Evolutionary conservation across 768 basidiomycete genomes (phyloP).

Genomic region (Rubroboletus satanas): DNA sequence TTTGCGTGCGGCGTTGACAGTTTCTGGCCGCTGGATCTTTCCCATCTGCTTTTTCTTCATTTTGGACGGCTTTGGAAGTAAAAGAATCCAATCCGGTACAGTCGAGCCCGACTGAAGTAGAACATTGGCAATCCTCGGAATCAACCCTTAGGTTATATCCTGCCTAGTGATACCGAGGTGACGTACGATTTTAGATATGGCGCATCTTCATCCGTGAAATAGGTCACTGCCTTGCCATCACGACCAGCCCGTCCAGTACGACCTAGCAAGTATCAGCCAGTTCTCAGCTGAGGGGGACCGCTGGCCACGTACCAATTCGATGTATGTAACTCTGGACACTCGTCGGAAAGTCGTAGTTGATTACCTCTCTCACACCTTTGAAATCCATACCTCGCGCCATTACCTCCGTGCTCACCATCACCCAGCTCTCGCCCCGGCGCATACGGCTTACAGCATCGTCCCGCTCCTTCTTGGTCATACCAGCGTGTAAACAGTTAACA

Average conservation of each 20-base stretch:
- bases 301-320: conserved; percentile 64
- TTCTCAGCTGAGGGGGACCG: neutral
- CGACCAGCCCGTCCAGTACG: conserved; percentile 93
- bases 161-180: neutral
- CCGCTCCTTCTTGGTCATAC: conserved; percentile 81
- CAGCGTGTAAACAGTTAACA: conserved; percentile 89
- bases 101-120: conserved; percentile 85
- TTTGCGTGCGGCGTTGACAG: conserved; percentile 64
- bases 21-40: conserved; percentile 74
- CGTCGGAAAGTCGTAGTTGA: conserved; percentile 97
- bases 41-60: conserved; percentile 83
- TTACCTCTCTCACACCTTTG: conserved; percentile 87
- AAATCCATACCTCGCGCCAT: conserved; percentile 99
- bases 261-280: conserved; percentile 41
- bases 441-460: conserved; percentile 83
- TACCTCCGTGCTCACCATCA: conserved; percentile 93
- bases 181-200: conserved; percentile 85
- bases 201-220: conserved; percentile 91
- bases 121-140: conserved; percentile 86
- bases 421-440: conserved; percentile 89
- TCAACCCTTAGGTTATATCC: conserved; percentile 6
- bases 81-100: conserved; percentile 94
- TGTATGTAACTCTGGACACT: conserved; percentile 96
- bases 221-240: conserved; percentile 91
- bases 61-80: conserved; percentile 90